Evolutionary conservation across 2,329 filamentous ascomycete species (phyloP), one percentile per base, ranked within the genome.

Genomic region (Waltergamsia citrina): DNA sequence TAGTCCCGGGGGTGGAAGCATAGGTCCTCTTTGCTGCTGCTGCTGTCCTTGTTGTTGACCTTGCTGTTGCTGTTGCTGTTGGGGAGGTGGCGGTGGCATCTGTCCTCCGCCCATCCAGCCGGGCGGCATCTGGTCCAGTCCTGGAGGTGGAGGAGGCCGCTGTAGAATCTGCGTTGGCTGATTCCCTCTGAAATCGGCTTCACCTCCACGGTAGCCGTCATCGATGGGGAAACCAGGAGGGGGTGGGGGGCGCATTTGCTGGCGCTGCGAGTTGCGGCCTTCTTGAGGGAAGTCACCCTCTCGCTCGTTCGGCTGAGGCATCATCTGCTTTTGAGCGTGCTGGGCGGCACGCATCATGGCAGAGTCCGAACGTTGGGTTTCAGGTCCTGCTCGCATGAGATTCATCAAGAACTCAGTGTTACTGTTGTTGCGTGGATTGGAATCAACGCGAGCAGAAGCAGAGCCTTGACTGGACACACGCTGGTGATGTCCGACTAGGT

Each of bases 331-430:
- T 28, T 53, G 48, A 29, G 47, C 44, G 21, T 43, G 28, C 40
- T 47, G 30, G 41, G 44, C 47, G 19, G 36, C 36, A 36, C 70
- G 63, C 53, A 74, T 63, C 33, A 72, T 51, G 31, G 66, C 49
- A 36, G 72, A 71, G 34, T 77, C 74, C 22, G 62, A 60, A 40
- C 65, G 59, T 25, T 67, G 67, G 6, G 59, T 53, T 19, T 76
- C 70, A 1, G 68, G 61, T 1, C 50, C 51, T 24, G 59, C 60
- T 38, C 69, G 66, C 84, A 94, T 92, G 20, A 94, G 68, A 40
- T 79, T 83, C 57, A 94, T 84, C 32, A 94, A 63, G 52, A 92
- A 88, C 43, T 93, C 83, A n/a, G 81, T 75, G 46, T 90, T 84
- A 45, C 68, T 74, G 51, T 71, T 78, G 50, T 63, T 68, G 31